phyloP scores from a whole-genome alignment of 495 filamentous ascomycete genomes.

The Acidomyces sp. region DNA sequence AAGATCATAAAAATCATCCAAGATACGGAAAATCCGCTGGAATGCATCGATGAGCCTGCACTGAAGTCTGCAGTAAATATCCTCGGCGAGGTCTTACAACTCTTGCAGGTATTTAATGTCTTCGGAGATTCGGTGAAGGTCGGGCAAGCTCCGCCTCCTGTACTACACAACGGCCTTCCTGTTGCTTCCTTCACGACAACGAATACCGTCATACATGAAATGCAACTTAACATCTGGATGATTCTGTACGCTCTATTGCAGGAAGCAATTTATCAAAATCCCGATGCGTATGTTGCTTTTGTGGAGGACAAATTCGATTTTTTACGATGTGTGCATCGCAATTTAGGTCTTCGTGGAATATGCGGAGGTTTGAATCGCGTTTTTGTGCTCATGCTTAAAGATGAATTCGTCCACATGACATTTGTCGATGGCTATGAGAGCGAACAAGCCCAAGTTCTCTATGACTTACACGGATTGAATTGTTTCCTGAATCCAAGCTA shows the following conservation, averaged over 20 bases:
- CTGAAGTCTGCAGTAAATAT: constrained; percentile 55
- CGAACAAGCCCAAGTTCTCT: constrained; percentile 78
- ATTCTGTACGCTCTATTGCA: constrained; percentile 62
- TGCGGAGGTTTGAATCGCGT: constrained; percentile 75
- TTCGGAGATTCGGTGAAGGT: constrained; percentile 72
- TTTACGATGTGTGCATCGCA: constrained; percentile 65
- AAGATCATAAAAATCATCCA: constrained; percentile 52
- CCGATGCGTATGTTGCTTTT: constrained; percentile 44
- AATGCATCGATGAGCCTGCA: constrained; percentile 70
- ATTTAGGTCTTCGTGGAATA: constrained; percentile 70
- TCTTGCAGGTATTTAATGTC: constrained; percentile 65
- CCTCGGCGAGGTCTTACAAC: constrained; percentile 48
- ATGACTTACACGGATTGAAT: constrained; percentile 74
- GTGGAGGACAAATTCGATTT: constrained; percentile 60
- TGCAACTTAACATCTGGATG: constrained; percentile 80
- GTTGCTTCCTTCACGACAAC: constrained; percentile 45
- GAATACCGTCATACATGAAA: constrained; percentile 49
- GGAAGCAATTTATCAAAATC: constrained; percentile 57
- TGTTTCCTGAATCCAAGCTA: constrained; percentile 54
- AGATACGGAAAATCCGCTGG: constrained; percentile 51
- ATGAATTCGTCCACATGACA: constrained; percentile 42
- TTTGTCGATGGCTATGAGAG: constrained; percentile 33
- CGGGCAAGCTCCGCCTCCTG: constrained; percentile 42
- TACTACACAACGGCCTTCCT: constrained; percentile 30
- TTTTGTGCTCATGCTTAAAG: constrained; percentile 77